Percentiles rank a stretch among this genome's conserved stretches.
Conservation (phyloP, 1,284 basidiomycete species). For the Sanghuangporus sanghuang region DNA sequence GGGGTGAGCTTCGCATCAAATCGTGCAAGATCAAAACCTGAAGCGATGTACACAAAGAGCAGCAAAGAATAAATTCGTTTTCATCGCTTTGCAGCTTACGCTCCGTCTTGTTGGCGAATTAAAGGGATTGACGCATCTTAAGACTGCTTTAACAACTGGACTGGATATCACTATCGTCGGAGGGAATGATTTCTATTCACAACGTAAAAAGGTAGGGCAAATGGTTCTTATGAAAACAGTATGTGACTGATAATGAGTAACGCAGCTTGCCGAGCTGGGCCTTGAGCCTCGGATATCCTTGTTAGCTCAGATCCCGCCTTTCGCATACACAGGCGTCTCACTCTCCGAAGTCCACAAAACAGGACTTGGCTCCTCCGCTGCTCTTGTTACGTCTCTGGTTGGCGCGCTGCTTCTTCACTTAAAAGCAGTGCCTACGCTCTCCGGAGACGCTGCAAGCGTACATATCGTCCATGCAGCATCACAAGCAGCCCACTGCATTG, state of each 20-base stretch:
- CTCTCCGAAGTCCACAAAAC: slow-evolving; percentile 93
- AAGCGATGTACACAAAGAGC: slow-evolving; percentile 21
- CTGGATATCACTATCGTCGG: slow-evolving; percentile 82
- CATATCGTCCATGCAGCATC: slow-evolving; percentile 84
- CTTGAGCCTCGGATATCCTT: slow-evolving; percentile 60
- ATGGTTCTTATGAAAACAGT: neutral
- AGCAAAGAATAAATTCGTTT: slow-evolving; percentile 84
- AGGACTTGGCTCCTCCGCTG: slow-evolving; percentile 94
- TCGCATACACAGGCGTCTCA: slow-evolving; percentile 64
- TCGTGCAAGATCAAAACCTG: neutral
- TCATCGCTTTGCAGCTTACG: slow-evolving; percentile 78
- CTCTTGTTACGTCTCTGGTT: slow-evolving; percentile 93
- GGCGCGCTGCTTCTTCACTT: slow-evolving; percentile 83
- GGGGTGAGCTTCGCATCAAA: slow-evolving; percentile 36
- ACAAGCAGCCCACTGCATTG: slow-evolving; percentile 93
- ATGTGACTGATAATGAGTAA: slow-evolving; percentile 6
- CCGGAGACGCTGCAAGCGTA: slow-evolving; percentile 38
- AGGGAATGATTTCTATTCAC: slow-evolving; percentile 98
- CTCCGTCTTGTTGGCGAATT: slow-evolving; percentile 62
- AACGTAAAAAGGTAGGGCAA: slow-evolving; percentile 69
- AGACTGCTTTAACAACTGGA: slow-evolving; percentile 42
- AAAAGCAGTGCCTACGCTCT: slow-evolving; percentile 49
- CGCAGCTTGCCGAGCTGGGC: slow-evolving; percentile 54
- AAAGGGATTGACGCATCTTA: slow-evolving; percentile 41
- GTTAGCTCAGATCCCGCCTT: slow-evolving; percentile 64